Evolutionary conservation across 2,329 filamentous ascomycete genomes (phyloP), one percentile per base, ranked within the genome.

Genomic region (Hyphodiscus sp.): DNA sequence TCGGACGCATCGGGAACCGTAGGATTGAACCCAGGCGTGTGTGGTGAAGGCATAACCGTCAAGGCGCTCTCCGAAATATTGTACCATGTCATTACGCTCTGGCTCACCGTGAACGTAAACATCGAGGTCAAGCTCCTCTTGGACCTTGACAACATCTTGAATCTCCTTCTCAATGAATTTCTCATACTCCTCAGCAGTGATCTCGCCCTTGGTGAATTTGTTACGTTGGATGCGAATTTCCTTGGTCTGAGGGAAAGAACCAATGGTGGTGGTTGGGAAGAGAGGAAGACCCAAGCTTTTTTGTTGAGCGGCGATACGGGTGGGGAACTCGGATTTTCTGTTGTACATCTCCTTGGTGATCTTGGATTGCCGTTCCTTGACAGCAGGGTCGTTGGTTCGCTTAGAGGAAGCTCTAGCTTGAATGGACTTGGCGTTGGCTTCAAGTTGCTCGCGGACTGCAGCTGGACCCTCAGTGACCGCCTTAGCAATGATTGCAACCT

Each of bases 151-250:
- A 70, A 92, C 90, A 60, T 95, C 86, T 69, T 90, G 80, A 67
- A 99, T 99, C 83, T 99, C 94, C 81, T 95, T 88, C 83, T 97
- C 89, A 67, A 99, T 99, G 82, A 99, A 99, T 75, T 89, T 88
- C 79, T 99, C 94, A 76, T 99, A 99, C 78, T 97, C 78, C 70
- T 86, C 81, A 66, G 85, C 80, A 49, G 86, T 91, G 74, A 99
- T 97, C 76, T 97, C 91, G 70, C 87, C 88, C 86, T 99, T 99
- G 81, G 91, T 95, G 80, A 96, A 90, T 82, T 94, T 96, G 84
- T 94, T 95, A 70, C 94, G 89, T 77, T 91, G 85, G 67, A 95
- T 78, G 77, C 94, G 91, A 77, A 99, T 99, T 75, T 97, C 90
- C 82, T 92, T 91, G 74, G 94, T 99, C 82, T 99, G 94, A 65